Percentiles rank a stretch among this genome's conserved stretches.
These are phyloP conservation scores for Amoeboradix gromovi DNA, from an alignment of 371 early-diverging fungal species.

Conservation along the genomic window DNA sequence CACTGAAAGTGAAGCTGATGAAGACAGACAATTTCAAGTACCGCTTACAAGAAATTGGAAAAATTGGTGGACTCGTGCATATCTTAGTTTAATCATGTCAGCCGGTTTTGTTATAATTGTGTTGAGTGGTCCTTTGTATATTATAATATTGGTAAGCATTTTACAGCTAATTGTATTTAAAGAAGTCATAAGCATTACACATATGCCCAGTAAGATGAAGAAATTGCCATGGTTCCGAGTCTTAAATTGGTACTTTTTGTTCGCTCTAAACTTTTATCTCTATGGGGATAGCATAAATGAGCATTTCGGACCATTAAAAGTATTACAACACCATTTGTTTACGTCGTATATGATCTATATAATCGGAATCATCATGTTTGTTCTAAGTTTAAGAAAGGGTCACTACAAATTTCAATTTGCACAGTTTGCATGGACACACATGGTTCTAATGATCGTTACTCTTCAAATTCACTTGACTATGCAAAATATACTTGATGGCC, in stretches of 20 bases:
- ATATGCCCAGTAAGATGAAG: constrained; percentile 45
- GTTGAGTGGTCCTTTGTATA: constrained; percentile 34
- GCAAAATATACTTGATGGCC: constrained; percentile 83
- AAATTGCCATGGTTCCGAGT: constrained; percentile 68
- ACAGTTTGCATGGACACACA: constrained; percentile 83
- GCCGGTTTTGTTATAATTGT: constrained; percentile 42
- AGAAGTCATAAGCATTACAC: constrained; percentile 66
- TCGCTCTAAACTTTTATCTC: constrained; percentile 58
- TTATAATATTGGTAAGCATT: constrained; percentile 46
- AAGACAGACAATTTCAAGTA: constrained; percentile 10
- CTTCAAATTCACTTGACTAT: constrained; percentile 71
- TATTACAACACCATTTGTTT: constrained; percentile 69
- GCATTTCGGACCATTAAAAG: constrained; percentile 41
- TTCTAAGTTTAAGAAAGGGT: constrained; percentile 62
- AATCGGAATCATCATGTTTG: constrained; percentile 69
- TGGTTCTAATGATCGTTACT: constrained; percentile 62
- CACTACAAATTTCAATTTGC: constrained; percentile 50
- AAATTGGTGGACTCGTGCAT: constrained; percentile 32
- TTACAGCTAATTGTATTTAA: constrained; percentile 45
- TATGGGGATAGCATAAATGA: constrained; percentile 73
- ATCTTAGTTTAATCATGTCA: constrained; percentile 67
- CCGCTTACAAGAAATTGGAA: constrained; percentile 11
- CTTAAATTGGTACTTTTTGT: constrained; percentile 57
- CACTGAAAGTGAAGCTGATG: constrained; percentile 1
- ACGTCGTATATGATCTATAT: constrained; percentile 63